A percentile compares a stretch with the other conserved stretches of the same genome.
phyloP scores from a whole-genome alignment of 148 eudicot species.

The Rhododendron ferrugineum region DNA sequence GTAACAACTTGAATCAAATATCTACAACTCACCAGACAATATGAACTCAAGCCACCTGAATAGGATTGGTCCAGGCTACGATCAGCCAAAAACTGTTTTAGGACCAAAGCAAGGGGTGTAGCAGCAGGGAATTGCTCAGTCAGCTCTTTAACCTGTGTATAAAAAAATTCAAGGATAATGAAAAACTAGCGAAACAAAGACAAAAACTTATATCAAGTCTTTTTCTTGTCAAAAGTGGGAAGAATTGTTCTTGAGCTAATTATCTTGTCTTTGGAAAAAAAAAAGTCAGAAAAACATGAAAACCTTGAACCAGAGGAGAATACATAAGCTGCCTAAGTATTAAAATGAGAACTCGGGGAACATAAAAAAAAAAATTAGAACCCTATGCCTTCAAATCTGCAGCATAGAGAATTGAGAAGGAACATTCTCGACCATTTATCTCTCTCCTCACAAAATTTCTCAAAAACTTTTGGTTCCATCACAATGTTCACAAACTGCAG shows the following conservation, averaged over 20 bases:
- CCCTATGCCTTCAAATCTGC: background rate
- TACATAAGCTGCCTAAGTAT: background rate
- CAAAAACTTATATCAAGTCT: background rate
- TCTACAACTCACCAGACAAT: constrained; percentile 67
- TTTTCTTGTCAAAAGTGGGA: background rate
- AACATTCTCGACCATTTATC: background rate
- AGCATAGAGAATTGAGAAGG: background rate
- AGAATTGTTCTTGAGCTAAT: background rate
- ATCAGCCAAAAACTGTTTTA: constrained; percentile 92
- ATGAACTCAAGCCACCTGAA: constrained; percentile 98
- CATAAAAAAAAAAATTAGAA: too few species aligned
- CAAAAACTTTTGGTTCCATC: background rate
- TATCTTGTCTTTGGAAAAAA: too few species aligned
- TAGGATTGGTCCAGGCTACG: constrained; percentile 95
- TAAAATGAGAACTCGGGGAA: background rate
- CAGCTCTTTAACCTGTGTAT: constrained; percentile 72
- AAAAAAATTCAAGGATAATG: constrained; percentile 4
- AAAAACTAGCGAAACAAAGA: constrained; percentile 1
- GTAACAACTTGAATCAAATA: background rate
- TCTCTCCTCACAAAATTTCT: background rate
- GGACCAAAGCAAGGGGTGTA: constrained; percentile 86
- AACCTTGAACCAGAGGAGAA: background rate
- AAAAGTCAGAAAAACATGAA: background rate
- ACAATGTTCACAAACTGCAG: background rate
- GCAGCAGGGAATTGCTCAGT: constrained; percentile 92